A percentile compares a stretch with the other conserved stretches of the same genome.
These are phyloP conservation scores for Monosporascus cannonballus DNA, from an alignment of 2,329 filamentous ascomycete species.

Conservation along the genomic window DNA sequence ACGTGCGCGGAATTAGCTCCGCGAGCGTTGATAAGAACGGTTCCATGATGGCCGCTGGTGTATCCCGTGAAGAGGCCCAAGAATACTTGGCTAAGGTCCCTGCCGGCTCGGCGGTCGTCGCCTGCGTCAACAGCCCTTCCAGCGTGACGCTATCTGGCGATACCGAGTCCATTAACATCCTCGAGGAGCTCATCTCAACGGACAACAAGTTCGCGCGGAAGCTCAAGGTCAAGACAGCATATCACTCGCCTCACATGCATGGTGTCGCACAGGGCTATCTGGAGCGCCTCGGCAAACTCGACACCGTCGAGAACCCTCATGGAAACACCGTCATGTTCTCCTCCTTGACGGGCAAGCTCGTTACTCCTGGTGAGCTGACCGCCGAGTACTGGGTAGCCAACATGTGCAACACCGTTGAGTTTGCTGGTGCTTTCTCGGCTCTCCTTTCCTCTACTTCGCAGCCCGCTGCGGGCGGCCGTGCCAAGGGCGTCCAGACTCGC, in stretches of 20 bases:
- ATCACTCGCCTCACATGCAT: slow-evolving; percentile 3
- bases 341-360: background rate
- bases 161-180: background rate
- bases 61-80: background rate
- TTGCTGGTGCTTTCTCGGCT: background rate
- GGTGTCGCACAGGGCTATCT: background rate
- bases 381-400: background rate
- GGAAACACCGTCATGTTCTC: background rate
- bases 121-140: slow-evolving; percentile 1
- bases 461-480: background rate
- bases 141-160: slow-evolving; percentile 3
- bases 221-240: slow-evolving; percentile 1
- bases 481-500: background rate
- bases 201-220: background rate
- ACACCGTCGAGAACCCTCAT: background rate
- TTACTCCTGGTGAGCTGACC: background rate
- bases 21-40: background rate
- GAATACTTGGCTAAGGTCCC: background rate
- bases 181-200: background rate
- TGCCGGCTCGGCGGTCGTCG: background rate
- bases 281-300: background rate
- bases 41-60: slow-evolving; percentile 1
- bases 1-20: background rate
- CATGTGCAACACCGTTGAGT: background rate
- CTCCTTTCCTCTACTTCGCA: background rate